Percentiles rank a stretch among this genome's conserved stretches.
phyloP scores from a whole-genome alignment of 2,329 filamentous ascomycete genomes.

The Phialophora chinensis region DNA sequence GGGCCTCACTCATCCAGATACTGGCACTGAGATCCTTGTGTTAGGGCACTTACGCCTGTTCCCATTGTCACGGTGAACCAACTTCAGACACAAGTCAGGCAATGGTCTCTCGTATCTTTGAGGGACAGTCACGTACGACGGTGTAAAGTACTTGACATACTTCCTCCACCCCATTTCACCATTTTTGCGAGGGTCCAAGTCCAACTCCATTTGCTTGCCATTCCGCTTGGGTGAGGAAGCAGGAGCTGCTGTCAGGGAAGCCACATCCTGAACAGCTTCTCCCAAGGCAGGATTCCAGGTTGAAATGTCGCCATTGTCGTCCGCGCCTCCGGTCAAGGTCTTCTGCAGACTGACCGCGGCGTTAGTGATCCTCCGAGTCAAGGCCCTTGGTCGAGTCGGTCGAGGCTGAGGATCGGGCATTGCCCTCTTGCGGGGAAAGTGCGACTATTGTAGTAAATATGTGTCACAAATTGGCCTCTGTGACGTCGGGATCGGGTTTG shows the following conservation, averaged over 20 bases:
- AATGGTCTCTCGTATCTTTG: not conserved
- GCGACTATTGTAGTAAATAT: conserved; percentile 13
- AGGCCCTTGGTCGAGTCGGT: conserved; percentile 14
- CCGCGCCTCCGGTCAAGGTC: conserved; percentile 16
- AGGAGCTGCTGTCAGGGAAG: conserved; percentile 9
- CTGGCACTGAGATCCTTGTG: not conserved
- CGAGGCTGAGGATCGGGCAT: conserved; percentile 16
- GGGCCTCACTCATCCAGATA: not conserved
- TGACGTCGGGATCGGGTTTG: conserved; percentile 12
- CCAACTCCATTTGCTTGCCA: conserved; percentile 19
- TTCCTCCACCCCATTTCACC: conserved; percentile 27
- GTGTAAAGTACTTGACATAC: conserved; percentile 31
- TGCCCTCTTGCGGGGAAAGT: not conserved
- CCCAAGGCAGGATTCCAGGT: conserved; percentile 26
- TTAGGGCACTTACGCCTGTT: conserved; percentile 57
- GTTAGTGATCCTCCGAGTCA: conserved; percentile 19
- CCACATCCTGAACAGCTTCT: conserved; percentile 1
- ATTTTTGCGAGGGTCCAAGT: conserved; percentile 14
- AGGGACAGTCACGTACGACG: conserved; percentile 22
- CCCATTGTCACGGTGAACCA: conserved; percentile 69
- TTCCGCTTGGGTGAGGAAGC: conserved; percentile 3
- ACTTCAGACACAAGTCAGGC: conserved; percentile 15
- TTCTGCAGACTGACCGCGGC: conserved; percentile 20
- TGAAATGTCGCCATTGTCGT: conserved; percentile 22
- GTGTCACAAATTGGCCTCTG: conserved; percentile 18